Conservation (phyloP, 2,329 filamentous ascomycete species). For the Myriosclerotinia duriaeana region DNA sequence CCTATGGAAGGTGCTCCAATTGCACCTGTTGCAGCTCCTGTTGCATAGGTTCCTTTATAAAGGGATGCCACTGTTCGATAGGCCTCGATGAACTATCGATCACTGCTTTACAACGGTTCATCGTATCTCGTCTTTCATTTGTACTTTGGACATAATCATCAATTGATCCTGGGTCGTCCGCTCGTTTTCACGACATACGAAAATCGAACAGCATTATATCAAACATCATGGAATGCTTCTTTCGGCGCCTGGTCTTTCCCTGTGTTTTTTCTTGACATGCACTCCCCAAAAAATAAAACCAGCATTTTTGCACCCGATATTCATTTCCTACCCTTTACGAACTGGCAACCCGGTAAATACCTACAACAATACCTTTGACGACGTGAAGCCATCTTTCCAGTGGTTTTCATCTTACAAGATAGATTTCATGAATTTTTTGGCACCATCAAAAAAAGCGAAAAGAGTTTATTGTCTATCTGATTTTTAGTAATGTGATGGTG, state of each 20-base stretch:
- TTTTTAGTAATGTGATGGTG: constrained; percentile 23
- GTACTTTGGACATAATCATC: constrained; percentile 39
- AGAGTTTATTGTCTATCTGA: constrained; percentile 18
- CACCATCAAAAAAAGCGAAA: constrained; percentile 14
- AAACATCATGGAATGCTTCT: constrained; percentile 36
- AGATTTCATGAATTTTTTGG: constrained; percentile 16
- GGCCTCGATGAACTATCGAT: constrained; percentile 41
- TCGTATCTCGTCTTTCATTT: constrained; percentile 36
- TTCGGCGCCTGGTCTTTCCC: constrained; percentile 40
- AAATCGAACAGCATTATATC: constrained; percentile 27
- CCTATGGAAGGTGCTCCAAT: constrained; percentile 41
- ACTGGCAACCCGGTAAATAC: constrained; percentile 41
- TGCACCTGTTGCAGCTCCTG: constrained; percentile 44
- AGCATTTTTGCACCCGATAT: constrained; percentile 38
- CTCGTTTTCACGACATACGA: constrained; percentile 39
- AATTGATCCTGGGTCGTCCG: constrained; percentile 31
- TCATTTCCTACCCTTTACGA: constrained; percentile 40
- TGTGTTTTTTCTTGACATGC: constrained; percentile 35
- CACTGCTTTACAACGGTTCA: constrained; percentile 33
- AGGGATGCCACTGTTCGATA: constrained; percentile 36
- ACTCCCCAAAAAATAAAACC: constrained; percentile 30
- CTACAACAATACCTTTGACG: constrained; percentile 36
- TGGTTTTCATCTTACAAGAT: constrained; percentile 24
- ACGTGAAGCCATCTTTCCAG: constrained; percentile 30
- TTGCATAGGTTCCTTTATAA: constrained; percentile 32